phyloP scores from a whole-genome alignment of 2,329 filamentous ascomycete genomes.

The Sclerotinia sclerotiorum region DNA sequence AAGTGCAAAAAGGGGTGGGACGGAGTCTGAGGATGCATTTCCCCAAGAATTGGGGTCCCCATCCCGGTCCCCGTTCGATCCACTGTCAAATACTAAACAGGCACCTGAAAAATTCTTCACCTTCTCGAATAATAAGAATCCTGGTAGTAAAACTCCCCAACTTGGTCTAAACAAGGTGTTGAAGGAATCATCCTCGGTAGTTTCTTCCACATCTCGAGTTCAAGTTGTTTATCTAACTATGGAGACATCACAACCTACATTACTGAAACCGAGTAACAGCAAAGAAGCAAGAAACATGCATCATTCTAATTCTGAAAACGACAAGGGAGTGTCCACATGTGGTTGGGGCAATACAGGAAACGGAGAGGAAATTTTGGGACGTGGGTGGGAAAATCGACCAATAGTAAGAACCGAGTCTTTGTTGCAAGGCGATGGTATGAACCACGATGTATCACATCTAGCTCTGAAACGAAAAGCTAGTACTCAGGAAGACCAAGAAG shows the following conservation, averaged over 20 bases:
- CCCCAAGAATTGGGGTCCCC: not conserved
- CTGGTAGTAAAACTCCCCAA: not conserved
- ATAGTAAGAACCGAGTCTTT: too few relatives aligned
- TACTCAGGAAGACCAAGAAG: not conserved
- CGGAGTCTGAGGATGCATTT: not conserved
- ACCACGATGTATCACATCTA: not conserved
- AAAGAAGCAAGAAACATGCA: not conserved
- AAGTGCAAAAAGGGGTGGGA: constrained; percentile 11
- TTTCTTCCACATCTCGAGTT: not conserved
- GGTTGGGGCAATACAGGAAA: too few relatives aligned
- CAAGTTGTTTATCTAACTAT: not conserved
- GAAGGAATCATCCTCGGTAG: not conserved
- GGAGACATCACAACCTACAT: not conserved
- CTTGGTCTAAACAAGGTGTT: not conserved
- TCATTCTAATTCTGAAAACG: not conserved
- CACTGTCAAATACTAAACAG: not conserved
- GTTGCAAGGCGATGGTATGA: too few relatives aligned
- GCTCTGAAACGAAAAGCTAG: not conserved
- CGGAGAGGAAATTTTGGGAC: too few relatives aligned
- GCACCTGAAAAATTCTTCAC: not conserved
- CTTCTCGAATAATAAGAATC: not conserved
- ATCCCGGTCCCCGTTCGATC: too few relatives aligned
- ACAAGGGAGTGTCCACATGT: too few relatives aligned
- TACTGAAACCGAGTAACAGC: not conserved
- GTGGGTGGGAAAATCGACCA: too few relatives aligned